A percentile compares a stretch with the other conserved stretches of the same genome.
Evolutionary conservation across 75 land plant species (phyloP).

Genomic region (Selaginella tamariscina): DNA sequence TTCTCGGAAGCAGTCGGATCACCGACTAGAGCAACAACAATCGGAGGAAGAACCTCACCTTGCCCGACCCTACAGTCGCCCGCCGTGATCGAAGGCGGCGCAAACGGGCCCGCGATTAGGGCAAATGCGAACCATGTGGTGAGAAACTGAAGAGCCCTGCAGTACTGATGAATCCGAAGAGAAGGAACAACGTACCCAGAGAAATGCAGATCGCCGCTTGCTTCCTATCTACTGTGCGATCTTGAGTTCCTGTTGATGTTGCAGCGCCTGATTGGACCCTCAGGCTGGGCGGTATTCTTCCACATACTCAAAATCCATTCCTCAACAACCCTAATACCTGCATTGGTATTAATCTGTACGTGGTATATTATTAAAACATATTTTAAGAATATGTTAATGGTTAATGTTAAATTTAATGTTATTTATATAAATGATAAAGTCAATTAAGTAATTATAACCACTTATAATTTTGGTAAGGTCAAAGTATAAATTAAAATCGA

Average conservation of each 20-base stretch:
- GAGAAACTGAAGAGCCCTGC: constrained; percentile 28
- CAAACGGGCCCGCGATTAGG: constrained; percentile 77
- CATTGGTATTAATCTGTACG: too few species aligned
- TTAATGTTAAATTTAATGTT: too few species aligned
- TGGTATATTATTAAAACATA: too few species aligned
- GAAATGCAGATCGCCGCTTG: constrained; percentile 24
- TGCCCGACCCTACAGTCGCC: constrained; percentile 64
- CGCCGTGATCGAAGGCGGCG: constrained; percentile 59
- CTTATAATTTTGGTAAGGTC: too few species aligned
- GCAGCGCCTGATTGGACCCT: constrained; percentile 23
- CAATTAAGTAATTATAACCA: too few species aligned
- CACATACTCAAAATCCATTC: constrained; percentile 26
- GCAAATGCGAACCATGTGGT: constrained; percentile 58
- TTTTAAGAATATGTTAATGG: too few species aligned
- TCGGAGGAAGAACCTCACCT: constrained; percentile 31
- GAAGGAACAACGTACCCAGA: constrained; percentile 18
- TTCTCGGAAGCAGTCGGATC: background rate
- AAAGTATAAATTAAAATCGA: too few species aligned
- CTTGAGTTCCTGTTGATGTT: constrained; percentile 15
- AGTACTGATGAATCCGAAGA: constrained; percentile 18
- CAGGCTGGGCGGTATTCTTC: constrained; percentile 31
- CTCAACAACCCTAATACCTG: constrained; percentile 8
- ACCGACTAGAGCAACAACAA: background rate
- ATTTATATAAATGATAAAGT: too few species aligned
- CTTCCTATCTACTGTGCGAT: constrained; percentile 5